Conservation (phyloP, 768 basidiomycete species). For the Tulasnella sp. region DNA sequence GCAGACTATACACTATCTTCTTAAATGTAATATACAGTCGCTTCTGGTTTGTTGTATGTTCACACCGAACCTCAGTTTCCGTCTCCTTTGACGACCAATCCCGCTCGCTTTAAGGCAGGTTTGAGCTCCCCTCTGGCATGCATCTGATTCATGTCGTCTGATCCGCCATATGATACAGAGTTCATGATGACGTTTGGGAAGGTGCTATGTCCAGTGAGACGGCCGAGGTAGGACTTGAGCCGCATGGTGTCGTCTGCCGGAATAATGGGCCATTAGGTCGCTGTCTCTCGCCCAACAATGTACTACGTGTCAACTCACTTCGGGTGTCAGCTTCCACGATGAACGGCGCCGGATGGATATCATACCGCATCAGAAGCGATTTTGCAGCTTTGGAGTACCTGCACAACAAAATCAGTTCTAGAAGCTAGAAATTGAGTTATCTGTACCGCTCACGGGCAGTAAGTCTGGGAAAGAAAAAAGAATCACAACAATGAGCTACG, state of each 20-base stretch:
- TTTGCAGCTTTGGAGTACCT: constrained; percentile 14
- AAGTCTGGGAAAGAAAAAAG: background rate
- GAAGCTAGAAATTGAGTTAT: background rate
- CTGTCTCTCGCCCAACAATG: background rate
- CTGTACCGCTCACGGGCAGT: constrained; percentile 1
- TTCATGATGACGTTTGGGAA: constrained; percentile 15
- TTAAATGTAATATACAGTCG: background rate
- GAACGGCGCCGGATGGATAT: constrained; percentile 12
- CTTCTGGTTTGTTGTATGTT: background rate
- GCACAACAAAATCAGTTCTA: background rate
- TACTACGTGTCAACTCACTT: background rate
- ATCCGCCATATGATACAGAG: constrained; percentile 9
- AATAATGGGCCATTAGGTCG: background rate
- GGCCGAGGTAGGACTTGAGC: constrained; percentile 12
- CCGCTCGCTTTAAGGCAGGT: background rate
- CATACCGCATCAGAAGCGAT: background rate
- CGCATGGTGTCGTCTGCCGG: constrained; percentile 6
- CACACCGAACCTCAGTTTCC: too few relatives aligned
- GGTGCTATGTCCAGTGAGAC: constrained; percentile 8
- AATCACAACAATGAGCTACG: background rate
- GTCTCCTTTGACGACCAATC: constrained; percentile 7
- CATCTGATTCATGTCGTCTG: constrained; percentile 10
- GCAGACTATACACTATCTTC: background rate
- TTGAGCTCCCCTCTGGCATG: background rate
- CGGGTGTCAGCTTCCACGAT: constrained; percentile 15